phyloP scores from a whole-genome alignment of 75 land plant genomes.

The Picea sitchensis region DNA sequence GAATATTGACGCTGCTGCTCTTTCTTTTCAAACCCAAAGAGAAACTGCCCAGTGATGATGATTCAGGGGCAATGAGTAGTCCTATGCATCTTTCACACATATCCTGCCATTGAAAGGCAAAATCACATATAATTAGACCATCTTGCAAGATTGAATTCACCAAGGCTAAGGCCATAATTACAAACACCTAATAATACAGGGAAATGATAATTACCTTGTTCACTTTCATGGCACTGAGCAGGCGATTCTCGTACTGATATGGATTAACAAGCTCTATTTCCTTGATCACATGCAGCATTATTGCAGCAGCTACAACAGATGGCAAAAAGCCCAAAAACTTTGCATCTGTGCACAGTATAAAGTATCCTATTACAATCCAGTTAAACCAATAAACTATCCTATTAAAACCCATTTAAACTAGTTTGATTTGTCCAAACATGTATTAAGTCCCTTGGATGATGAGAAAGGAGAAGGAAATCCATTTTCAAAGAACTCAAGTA shows the following conservation, averaged over 20 bases:
- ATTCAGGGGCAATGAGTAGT: background rate
- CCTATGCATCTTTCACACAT: background rate
- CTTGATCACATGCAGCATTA: constrained; percentile 32
- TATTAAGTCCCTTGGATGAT: no score
- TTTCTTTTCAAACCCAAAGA: constrained; percentile 7
- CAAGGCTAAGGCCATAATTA: no score
- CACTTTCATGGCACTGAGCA: constrained; percentile 25
- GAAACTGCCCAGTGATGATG: background rate
- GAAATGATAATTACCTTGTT: constrained; percentile 25
- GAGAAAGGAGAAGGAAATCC: no score
- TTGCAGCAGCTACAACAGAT: constrained; percentile 50
- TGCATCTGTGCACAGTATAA: constrained; percentile 19
- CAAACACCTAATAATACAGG: no score
- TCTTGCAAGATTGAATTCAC: no score
- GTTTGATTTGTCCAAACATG: no score
- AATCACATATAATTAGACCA: background rate
- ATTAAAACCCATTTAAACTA: background rate
- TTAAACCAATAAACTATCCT: background rate
- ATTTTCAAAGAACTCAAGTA: no score
- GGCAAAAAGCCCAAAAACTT: constrained; percentile 28
- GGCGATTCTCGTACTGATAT: constrained; percentile 29
- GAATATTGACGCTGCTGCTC: background rate
- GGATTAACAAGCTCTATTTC: constrained; percentile 15
- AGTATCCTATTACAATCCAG: background rate
- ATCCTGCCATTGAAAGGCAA: background rate